Conservation (phyloP, 345 rosid genomes). For the Linum lewisii region DNA sequence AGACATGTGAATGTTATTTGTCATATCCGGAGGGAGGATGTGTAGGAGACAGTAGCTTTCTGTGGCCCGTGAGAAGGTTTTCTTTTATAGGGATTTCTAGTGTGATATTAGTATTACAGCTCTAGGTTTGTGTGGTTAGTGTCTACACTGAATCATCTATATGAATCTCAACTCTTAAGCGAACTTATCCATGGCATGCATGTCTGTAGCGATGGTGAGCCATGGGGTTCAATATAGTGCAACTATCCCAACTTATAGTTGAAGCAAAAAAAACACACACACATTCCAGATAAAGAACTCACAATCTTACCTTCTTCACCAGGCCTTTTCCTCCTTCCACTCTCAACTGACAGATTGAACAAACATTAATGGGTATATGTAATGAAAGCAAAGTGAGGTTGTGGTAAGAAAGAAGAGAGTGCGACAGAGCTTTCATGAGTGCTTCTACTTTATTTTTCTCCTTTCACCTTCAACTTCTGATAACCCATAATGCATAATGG, state of each 20-base stretch:
- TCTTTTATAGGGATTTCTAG: neutral
- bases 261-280: neutral
- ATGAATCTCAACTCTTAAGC: neutral
- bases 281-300: neutral
- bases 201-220: too few relatives aligned
- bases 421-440: neutral
- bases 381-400: neutral
- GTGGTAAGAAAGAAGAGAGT: neutral
- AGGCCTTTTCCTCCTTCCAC: neutral
- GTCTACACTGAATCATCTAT: neutral
- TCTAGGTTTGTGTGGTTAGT: neutral
- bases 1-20: slow-evolving; percentile 65
- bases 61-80: neutral
- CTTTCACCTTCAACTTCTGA: neutral
- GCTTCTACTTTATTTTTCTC: neutral
- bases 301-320: neutral
- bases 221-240: neutral
- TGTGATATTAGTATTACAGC: neutral
- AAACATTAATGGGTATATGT: neutral
- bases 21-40: slow-evolving; percentile 23
- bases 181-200: too few relatives aligned
- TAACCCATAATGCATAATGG: too few relatives aligned
- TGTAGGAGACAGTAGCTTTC: neutral
- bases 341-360: neutral
- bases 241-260: neutral